Evolutionary conservation across 2,329 filamentous ascomycete genomes (phyloP), one percentile per base, ranked within the genome.

Genomic region (Thelonectria olida): DNA sequence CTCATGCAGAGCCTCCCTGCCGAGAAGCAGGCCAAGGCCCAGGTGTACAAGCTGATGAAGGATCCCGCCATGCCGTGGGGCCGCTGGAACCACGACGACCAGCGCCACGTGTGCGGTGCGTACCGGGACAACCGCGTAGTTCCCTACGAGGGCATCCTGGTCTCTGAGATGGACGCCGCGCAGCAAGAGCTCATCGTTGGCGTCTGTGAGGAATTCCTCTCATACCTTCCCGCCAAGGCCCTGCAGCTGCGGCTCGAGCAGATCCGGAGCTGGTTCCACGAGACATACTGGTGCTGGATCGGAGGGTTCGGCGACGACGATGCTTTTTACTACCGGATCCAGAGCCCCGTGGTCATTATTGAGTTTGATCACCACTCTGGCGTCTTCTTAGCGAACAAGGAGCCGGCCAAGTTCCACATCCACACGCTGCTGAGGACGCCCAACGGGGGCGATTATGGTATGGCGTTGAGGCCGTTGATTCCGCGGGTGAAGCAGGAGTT

Each of bases 351-450:
- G 0, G 80, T 92, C 0, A 79, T 94, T 2, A 80, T 90, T 52
- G 92, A 95, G 80, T 92, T 95, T 69, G 92, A 94, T 69, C 90
- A 93, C 71, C 91, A 94, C 74, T 91, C 88, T 0, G 91, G 91
- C 0, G 91, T 94, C 0, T 94, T 93, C 67, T 75, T 95, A 70
- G 88, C 83, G 1, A 95, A 94, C 72, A 81, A 81, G 50, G 85
- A 91, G 75, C 91, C 91, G 0, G 88, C 88, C 28, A 92, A 91
- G 75, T 95, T 92, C 68, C 92, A 95, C 68, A 91, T 92, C 20
- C 92, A 95, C 73, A 94, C 91, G 0, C 77, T 92, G 53, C 76
- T 92, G 64, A 77, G 92, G 34, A 89, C 86, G 28, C 92, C 92
- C 1, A 94, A 95, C 74, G 87, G 79, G 0, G 92, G 91, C 0